A percentile compares a stretch with the other conserved stretches of the same genome.
phyloP scores from a whole-genome alignment of 169 alveolate species.

The Cryptosporidium meleagridis region DNA sequence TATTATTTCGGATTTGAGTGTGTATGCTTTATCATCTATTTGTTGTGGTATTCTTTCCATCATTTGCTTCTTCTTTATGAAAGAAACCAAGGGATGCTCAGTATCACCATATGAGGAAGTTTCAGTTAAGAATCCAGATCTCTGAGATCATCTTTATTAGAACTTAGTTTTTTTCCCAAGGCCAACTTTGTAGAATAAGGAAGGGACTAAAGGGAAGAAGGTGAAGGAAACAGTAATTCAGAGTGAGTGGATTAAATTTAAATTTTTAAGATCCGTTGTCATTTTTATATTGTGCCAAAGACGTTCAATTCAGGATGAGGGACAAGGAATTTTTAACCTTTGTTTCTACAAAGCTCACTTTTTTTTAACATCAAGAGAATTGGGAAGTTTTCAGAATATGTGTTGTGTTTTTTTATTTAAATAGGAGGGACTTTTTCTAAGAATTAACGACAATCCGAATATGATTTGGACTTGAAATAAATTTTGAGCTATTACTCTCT shows the following conservation, averaged over 20 bases:
- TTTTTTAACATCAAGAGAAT: no score
- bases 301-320: not conserved
- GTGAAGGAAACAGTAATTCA: not conserved
- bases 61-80: conserved; percentile 47
- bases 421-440: no score
- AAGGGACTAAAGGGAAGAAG: not conserved
- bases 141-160: not conserved
- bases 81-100: conserved; percentile 63
- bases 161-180: no score
- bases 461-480: not conserved
- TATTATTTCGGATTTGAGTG: conserved; percentile 55
- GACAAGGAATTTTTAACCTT: not conserved
- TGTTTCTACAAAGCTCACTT: no score
- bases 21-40: conserved; percentile 18
- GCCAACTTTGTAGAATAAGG: not conserved
- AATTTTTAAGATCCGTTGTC: not conserved
- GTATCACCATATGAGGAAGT: conserved; percentile 35
- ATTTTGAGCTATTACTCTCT: no score
- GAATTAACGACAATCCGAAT: not conserved
- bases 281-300: not conserved
- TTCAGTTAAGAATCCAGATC: not conserved
- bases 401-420: no score
- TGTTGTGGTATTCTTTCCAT: conserved; percentile 21
- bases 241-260: no score
- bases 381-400: not conserved